Conservation (phyloP, 306 rosid genomes). For the Ochetophila trinervis region DNA sequence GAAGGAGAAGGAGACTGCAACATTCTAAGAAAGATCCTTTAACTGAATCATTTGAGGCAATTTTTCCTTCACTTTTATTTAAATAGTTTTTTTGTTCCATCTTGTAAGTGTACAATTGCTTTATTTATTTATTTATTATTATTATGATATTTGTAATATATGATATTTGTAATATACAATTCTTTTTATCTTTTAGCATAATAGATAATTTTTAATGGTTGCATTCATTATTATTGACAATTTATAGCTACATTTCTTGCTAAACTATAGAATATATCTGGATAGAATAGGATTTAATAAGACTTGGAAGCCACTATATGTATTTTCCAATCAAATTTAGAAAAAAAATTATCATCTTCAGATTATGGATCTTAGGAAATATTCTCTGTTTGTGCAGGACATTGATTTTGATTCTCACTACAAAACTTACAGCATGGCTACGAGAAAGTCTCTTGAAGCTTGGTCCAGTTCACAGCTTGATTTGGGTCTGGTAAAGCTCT, state of each 20-base stretch:
- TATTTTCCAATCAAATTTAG: too few relatives aligned
- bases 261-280: too few relatives aligned
- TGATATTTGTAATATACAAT: too few relatives aligned
- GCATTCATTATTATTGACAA: too few relatives aligned
- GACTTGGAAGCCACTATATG: background rate
- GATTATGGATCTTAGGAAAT: background rate
- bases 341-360: too few relatives aligned
- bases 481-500: constrained; percentile 78
- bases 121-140: too few relatives aligned
- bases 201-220: too few relatives aligned
- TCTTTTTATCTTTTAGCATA: too few relatives aligned
- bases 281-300: too few relatives aligned
- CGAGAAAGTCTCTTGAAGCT: constrained; percentile 86
- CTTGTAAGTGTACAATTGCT: too few relatives aligned
- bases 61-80: constrained; percentile 21
- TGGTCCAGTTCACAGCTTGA: constrained; percentile 89
- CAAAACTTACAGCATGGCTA: constrained; percentile 54
- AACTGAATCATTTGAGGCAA: constrained; percentile 87
- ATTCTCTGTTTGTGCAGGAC: constrained; percentile 50
- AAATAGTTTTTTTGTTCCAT: background rate
- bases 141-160: too few relatives aligned
- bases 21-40: constrained; percentile 84
- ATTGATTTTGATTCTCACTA: constrained; percentile 63
- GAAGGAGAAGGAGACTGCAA: constrained; percentile 80
- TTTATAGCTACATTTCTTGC: too few relatives aligned